These are phyloP conservation scores for Mycoemilia scoparia DNA, from an alignment of 192 early-diverging fungal species.

Conservation along the genomic window DNA sequence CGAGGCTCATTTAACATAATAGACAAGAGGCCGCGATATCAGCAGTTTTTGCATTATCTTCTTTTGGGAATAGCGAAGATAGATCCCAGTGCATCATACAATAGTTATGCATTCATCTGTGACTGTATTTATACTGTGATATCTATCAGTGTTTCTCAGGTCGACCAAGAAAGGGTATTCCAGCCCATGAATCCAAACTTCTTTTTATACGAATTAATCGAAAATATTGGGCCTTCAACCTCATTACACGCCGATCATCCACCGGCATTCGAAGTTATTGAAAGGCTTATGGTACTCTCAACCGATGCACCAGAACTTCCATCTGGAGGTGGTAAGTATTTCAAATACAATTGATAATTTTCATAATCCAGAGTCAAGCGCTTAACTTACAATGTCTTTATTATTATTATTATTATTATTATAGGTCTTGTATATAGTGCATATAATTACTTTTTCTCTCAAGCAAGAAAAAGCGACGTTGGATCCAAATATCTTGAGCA, in stretches of 20 bases:
- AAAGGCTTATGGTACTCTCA: conserved; percentile 10
- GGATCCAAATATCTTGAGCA: conserved; percentile 14
- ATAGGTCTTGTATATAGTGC: conserved; percentile 19
- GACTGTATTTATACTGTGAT: conserved; percentile 12
- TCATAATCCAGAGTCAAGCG: too few relatives aligned
- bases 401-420: too few relatives aligned
- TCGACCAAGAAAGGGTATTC: not conserved
- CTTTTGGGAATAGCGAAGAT: conserved; percentile 13
- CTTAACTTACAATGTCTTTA: too few relatives aligned
- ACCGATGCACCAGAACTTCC: conserved; percentile 7
- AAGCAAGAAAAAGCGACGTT: conserved; percentile 4
- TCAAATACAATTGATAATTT: too few relatives aligned
- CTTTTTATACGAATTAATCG: conserved; percentile 10
- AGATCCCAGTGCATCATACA: conserved; percentile 11
- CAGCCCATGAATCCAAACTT: not conserved
- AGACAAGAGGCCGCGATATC: conserved; percentile 9
- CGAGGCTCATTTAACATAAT: too few relatives aligned
- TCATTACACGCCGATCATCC: conserved; percentile 16
- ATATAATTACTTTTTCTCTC: conserved; percentile 25
- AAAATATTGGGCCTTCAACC: conserved; percentile 10
- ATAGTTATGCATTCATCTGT: conserved; percentile 8
- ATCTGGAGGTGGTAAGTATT: too few relatives aligned
- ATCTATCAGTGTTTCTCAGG: conserved; percentile 13
- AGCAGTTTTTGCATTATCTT: conserved; percentile 16
- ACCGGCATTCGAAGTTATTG: conserved; percentile 10